A percentile compares a stretch with the other conserved stretches of the same genome.
Evolutionary conservation across 306 rosid genomes (phyloP).

Genomic region (Quercus alba): DNA sequence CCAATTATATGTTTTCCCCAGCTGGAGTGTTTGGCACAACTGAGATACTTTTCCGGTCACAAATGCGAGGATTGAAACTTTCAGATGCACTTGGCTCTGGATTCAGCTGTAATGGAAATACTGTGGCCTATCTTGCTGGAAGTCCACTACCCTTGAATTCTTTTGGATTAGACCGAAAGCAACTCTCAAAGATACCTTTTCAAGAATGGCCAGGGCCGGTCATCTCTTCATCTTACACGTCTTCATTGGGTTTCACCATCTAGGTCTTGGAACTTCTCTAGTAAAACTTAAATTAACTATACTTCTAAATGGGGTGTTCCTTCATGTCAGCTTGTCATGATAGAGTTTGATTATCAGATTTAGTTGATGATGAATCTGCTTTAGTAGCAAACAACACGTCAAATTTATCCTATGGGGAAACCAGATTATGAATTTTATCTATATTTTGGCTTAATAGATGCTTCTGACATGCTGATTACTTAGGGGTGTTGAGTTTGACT

Average conservation of each 20-base stretch:
- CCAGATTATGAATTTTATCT: too few species aligned
- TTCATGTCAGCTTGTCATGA: too few species aligned
- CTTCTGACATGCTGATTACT: too few species aligned
- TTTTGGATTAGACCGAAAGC: constrained; percentile 22
- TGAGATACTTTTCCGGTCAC: constrained; percentile 35
- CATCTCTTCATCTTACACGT: constrained; percentile 29
- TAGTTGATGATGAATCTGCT: too few species aligned
- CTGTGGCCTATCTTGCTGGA: constrained; percentile 40
- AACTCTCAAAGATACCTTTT: constrained; percentile 21
- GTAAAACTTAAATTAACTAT: neutral
- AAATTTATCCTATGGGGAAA: too few species aligned
- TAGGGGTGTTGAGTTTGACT: too few species aligned
- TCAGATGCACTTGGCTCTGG: constrained; percentile 36
- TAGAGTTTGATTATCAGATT: too few species aligned
- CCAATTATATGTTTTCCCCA: neutral
- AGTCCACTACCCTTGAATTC: constrained; percentile 22
- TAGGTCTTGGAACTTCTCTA: constrained; percentile 20
- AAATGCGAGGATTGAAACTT: constrained; percentile 31
- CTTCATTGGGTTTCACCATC: constrained; percentile 32
- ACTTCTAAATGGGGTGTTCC: too few species aligned
- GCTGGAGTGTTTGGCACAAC: constrained; percentile 38
- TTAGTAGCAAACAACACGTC: too few species aligned
- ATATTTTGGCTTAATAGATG: too few species aligned
- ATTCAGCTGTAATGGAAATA: constrained; percentile 39
- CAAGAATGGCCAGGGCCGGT: constrained; percentile 36